phyloP scores from a whole-genome alignment of 768 basidiomycete genomes.

The Piloderma croceum region DNA sequence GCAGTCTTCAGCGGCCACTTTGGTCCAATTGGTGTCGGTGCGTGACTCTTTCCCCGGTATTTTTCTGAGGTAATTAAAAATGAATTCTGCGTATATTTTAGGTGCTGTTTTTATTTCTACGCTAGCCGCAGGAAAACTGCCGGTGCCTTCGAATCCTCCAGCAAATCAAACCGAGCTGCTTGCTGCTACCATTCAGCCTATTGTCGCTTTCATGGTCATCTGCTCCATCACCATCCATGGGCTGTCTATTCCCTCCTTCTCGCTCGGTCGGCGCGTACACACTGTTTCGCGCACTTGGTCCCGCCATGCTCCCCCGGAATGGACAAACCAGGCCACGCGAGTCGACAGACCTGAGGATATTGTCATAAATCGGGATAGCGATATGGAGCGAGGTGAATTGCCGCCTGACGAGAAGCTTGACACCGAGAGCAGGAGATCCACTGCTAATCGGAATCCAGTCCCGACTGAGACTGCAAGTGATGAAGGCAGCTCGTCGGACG shows the following conservation, averaged over 20 bases:
- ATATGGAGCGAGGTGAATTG: constrained; percentile 45
- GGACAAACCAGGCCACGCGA: constrained; percentile 72
- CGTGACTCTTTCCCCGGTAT: too few species aligned
- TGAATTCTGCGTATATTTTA: too few species aligned
- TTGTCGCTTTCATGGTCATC: constrained; percentile 92
- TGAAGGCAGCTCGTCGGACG: constrained; percentile 10
- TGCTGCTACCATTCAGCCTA: constrained; percentile 77
- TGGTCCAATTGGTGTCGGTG: constrained; percentile 79
- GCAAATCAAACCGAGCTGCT: constrained; percentile 59
- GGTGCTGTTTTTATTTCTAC: constrained; percentile 94
- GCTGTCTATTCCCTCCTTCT: constrained; percentile 91
- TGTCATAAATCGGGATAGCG: constrained; percentile 76
- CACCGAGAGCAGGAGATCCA: constrained; percentile 21
- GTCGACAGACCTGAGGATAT: constrained; percentile 71
- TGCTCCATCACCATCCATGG: constrained; percentile 86
- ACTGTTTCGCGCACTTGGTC: constrained; percentile 88
- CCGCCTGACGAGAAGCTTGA: constrained; percentile 25
- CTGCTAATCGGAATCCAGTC: constrained; percentile 6
- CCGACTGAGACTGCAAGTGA: background rate
- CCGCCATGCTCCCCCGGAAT: constrained; percentile 65
- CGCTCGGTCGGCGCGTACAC: constrained; percentile 87
- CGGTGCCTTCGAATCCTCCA: constrained; percentile 34
- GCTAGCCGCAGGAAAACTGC: constrained; percentile 61
- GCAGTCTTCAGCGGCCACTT: constrained; percentile 95
- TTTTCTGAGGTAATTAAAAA: too few species aligned